These are phyloP conservation scores for Stemphylium vesicarium DNA, from an alignment of 2,329 filamentous ascomycete species.

Conservation along the genomic window DNA sequence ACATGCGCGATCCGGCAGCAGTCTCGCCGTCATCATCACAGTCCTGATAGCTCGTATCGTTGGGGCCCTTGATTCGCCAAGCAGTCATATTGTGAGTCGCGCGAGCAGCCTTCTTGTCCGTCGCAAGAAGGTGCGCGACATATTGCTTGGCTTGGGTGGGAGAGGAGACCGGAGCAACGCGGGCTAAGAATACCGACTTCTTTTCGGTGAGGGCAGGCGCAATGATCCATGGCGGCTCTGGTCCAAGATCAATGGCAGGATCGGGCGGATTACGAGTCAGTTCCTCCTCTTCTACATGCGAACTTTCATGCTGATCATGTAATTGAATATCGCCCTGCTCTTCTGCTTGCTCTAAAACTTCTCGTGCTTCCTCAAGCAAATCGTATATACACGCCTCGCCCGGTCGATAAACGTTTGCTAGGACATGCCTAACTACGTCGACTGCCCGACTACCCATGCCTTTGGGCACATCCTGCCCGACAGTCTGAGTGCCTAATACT, in stretches of 20 bases:
- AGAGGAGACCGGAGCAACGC: slow-evolving; percentile 72
- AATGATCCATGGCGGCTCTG: slow-evolving; percentile 70
- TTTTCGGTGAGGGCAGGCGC: slow-evolving; percentile 79
- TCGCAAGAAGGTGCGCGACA: slow-evolving; percentile 76
- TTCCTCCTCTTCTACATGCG: slow-evolving; percentile 10
- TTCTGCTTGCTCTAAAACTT: slow-evolving; percentile 58
- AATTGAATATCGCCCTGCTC: slow-evolving; percentile 35
- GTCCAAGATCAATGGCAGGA: slow-evolving; percentile 33
- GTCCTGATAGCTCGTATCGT: slow-evolving; percentile 74
- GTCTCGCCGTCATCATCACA: slow-evolving; percentile 96
- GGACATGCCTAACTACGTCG: slow-evolving; percentile 69
- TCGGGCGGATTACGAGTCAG: slow-evolving; percentile 2
- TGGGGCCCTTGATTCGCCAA: slow-evolving; percentile 76
- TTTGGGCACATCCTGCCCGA: slow-evolving; percentile 69
- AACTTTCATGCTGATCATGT: slow-evolving; percentile 26
- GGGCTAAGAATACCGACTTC: slow-evolving; percentile 87
- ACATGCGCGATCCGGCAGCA: slow-evolving; percentile 81
- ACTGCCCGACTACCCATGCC: slow-evolving; percentile 76
- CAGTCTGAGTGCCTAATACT: slow-evolving; percentile 79
- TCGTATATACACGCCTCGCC: slow-evolving; percentile 89
- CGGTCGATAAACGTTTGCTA: slow-evolving; percentile 71
- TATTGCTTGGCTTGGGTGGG: slow-evolving; percentile 73
- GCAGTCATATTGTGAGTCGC: slow-evolving; percentile 97
- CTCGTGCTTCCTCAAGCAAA: slow-evolving; percentile 72
- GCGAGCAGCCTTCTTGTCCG: slow-evolving; percentile 81